phyloP scores from a whole-genome alignment of 306 rosid genomes.

The Quercus bicolor region DNA sequence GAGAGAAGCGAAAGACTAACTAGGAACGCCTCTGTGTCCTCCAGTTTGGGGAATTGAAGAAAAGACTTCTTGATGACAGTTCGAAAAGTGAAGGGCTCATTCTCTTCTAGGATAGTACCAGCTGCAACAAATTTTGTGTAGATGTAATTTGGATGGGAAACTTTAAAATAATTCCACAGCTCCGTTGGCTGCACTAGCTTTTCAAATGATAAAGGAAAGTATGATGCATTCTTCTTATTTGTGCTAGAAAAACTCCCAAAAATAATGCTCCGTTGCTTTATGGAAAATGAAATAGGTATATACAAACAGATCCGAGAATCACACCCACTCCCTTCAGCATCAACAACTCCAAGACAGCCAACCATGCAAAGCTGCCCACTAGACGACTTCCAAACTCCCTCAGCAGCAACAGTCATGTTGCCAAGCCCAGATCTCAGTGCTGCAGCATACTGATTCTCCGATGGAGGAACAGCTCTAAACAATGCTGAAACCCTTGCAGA shows the following conservation, averaged over 20 bases:
- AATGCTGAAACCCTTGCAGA: slow-evolving; percentile 71
- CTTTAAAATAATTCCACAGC: slow-evolving; percentile 71
- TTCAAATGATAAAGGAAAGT: slow-evolving; percentile 75
- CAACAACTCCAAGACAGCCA: slow-evolving; percentile 68
- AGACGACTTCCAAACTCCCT: slow-evolving; percentile 88
- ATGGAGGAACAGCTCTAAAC: slow-evolving; percentile 77
- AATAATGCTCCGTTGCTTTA: slow-evolving; percentile 65
- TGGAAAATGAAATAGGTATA: slow-evolving; percentile 64
- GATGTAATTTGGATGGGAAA: slow-evolving; percentile 57
- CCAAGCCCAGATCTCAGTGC: slow-evolving; percentile 63
- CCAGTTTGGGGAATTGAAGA: slow-evolving; percentile 78
- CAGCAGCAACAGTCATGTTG: slow-evolving; percentile 71
- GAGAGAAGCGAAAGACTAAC: slow-evolving; percentile 69
- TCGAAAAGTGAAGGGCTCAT: slow-evolving; percentile 62
- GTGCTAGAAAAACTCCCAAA: slow-evolving; percentile 68
- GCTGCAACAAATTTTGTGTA: slow-evolving; percentile 56
- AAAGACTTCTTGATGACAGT: slow-evolving; percentile 69
- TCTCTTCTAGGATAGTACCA: slow-evolving; percentile 51
- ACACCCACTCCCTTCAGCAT: slow-evolving; percentile 50
- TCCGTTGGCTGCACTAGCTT: slow-evolving; percentile 56
- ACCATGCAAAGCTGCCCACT: slow-evolving; percentile 97
- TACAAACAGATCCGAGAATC: slow-evolving; percentile 72
- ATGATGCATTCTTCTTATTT: slow-evolving; percentile 30
- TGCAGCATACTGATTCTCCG: slow-evolving; percentile 58
- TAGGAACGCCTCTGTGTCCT: slow-evolving; percentile 53